Base-by-base conservation (phyloP, 2,329 filamentous ascomycete species). In the Botrytis sinoallii region DNA sequence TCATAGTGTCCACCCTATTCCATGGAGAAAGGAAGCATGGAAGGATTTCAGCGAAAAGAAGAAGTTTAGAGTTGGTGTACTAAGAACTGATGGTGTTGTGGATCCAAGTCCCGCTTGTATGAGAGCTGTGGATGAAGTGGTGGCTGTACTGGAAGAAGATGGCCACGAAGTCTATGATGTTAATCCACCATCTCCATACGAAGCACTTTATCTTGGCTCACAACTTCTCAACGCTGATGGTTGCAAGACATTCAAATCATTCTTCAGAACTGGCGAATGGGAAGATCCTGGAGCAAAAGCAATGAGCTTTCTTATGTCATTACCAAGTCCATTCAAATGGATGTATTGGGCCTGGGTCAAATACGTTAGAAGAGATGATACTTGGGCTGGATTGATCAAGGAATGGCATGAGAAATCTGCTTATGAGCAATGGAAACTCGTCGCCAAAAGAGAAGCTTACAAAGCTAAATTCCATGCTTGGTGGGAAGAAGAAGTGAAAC, bases 341-440 rank as follows among this genome's bases (percentile, higher is more conserved):
- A 79, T 96, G n/a, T 93, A 97, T 84, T 96, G 94, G 81, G 88
- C 94, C 9, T 98, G 92, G 88, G 91, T 96, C n/a, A 92, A 91
- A 79, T 97, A 97, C 81, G 85, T 98, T 75, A 89, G 90, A 71
- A 84, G 90, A 18, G 94, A 98, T 81, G 82, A 85, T 1, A 83
- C 95, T 67, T 97, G 94, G 92, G 94, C 94, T 0, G 91, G 90
- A 0, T 83, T 98, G 9, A 84, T 98, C 65, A 86, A 87, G 61
- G 86, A 91, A 78, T 97, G 93, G 88, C 87, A 90, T 70, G 87
- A 89, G 71, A 94, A 95, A 83, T 90, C 87, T 18, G 91, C 92
- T 1, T 89, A 88, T 75, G 91, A 97, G 82, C 91, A 95, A 80
- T 98, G 94, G 94, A 87, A 92, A 78, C 88, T 96, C 69, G 93